Evolutionary conservation across 768 basidiomycete genomes (phyloP), one percentile per base, ranked within the genome.

Genomic region (Russula lepida): DNA sequence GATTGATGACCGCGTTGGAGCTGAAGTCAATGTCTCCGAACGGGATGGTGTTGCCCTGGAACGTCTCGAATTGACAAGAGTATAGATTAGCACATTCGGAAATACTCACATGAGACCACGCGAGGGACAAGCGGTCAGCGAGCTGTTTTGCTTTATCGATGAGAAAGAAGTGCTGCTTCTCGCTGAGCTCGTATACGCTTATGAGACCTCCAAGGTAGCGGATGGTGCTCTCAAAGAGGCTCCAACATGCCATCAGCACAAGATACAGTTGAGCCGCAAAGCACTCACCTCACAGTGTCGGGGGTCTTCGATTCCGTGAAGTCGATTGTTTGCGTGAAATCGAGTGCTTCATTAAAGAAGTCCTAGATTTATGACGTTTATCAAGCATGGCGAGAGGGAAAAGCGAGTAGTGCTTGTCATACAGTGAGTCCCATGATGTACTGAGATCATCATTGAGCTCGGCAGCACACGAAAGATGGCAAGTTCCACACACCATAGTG

Each of bases 151-250:
- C 85, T 67, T 89, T 85, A 37, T 79, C 67, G 3, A 90, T 69
- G 4, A 90, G 75, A 2, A 73, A 69, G 0, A 77, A 76, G 62
- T 79, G 74, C 52, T 81, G 64, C 56, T 77, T 60, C 6, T 79
- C 79, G 60, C 82, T 86, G 56, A 89, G 80, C 64, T 89, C 86
- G 63, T 82, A 89, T 6, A 86, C 80, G 56, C 81, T 84, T 43
- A 90, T 68, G 12, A 88, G 72, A 2, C 86, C 86, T 6, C 80
- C 88, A 3, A 90, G 67, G 54, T 83, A 85, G 44, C 88, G 85
- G 66, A 90, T 90, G 0, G 84, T 88, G 0, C 85, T 86, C 71
- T 90, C 88, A 66, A 90, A 89, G 4, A 89, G 75, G 62, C 85
- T 86, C 58, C 15, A 49, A 25, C 32, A 56, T 27, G 30, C n/a